Conservation (phyloP, 1,284 basidiomycete genomes). For the Agaricales sp. region DNA sequence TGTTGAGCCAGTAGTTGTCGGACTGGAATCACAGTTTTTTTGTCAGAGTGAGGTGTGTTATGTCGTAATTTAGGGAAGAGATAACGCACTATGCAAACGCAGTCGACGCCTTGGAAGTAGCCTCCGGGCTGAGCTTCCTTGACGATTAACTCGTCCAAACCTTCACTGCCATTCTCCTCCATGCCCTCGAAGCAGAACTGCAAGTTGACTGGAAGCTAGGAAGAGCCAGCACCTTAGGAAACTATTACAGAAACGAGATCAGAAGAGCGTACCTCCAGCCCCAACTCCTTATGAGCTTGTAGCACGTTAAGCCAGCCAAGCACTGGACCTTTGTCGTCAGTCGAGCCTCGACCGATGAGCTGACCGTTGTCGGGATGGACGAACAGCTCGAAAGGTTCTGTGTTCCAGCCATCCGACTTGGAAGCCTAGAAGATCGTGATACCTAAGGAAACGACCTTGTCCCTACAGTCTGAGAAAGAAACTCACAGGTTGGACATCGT, state of each 20-base stretch:
- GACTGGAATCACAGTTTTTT: no score
- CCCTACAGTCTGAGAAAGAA: background rate
- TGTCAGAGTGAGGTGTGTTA: background rate
- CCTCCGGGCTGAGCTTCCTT: conserved; percentile 64
- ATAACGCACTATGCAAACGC: conserved; percentile 81
- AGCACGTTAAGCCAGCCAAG: conserved; percentile 94
- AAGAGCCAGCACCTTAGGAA: conserved; percentile 28
- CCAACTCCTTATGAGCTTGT: conserved; percentile 67
- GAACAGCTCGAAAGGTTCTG: conserved; percentile 82
- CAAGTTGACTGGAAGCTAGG: conserved; percentile 88
- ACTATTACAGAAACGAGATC: background rate
- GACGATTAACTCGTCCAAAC: conserved; percentile 84
- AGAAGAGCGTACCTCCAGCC: background rate
- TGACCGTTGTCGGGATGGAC: conserved; percentile 58
- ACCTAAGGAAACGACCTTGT: conserved; percentile 1
- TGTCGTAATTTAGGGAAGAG: background rate
- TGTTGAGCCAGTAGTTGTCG: conserved; percentile 85
- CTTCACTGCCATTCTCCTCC: conserved; percentile 95
- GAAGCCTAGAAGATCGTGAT: conserved; percentile 37
- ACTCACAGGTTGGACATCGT: conserved; percentile 75
- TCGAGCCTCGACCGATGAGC: conserved; percentile 84
- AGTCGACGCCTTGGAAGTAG: conserved; percentile 89
- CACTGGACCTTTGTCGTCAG: conserved; percentile 91
- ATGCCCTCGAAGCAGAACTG: conserved; percentile 97
- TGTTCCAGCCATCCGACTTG: conserved; percentile 84